phyloP scores from a whole-genome alignment of 1,284 basidiomycete species.

The Sporisorium sorghi region DNA sequence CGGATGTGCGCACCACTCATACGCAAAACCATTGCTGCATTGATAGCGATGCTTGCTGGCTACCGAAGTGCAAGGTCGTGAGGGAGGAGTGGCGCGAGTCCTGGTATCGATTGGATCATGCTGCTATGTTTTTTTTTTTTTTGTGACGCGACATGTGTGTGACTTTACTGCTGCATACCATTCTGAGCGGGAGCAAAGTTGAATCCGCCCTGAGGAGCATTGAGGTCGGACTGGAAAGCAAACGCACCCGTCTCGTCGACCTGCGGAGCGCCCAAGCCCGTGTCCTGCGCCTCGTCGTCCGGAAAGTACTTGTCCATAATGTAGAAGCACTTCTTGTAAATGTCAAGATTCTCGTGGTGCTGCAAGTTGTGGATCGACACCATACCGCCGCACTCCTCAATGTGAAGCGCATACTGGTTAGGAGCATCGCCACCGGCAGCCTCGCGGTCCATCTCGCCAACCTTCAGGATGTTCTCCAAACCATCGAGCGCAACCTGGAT shows the following conservation, averaged over 20 bases:
- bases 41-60: background rate
- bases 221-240: conserved; percentile 75
- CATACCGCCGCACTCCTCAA: conserved; percentile 96
- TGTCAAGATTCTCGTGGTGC: conserved; percentile 98
- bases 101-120: conserved; percentile 26
- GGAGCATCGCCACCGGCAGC: conserved; percentile 82
- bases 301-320: conserved; percentile 74
- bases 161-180: conserved; percentile 57
- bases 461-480: conserved; percentile 97
- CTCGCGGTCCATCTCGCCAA: conserved; percentile 95
- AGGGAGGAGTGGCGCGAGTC: background rate
- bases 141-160: background rate
- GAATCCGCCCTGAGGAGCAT: conserved; percentile 66
- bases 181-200: conserved; percentile 61
- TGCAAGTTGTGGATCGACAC: conserved; percentile 97
- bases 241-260: conserved; percentile 88
- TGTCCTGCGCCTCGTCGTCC: conserved; percentile 72
- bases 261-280: conserved; percentile 80
- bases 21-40: conserved; percentile 4
- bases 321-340: conserved; percentile 99
- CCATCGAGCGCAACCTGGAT: conserved; percentile 98
- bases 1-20: conserved; percentile 1
- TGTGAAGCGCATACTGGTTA: conserved; percentile 93
- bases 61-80: background rate
- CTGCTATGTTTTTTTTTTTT: background rate